Base-by-base conservation (phyloP, 352 stramenopile genomes). In the Globisporangium nagaii region DNA sequence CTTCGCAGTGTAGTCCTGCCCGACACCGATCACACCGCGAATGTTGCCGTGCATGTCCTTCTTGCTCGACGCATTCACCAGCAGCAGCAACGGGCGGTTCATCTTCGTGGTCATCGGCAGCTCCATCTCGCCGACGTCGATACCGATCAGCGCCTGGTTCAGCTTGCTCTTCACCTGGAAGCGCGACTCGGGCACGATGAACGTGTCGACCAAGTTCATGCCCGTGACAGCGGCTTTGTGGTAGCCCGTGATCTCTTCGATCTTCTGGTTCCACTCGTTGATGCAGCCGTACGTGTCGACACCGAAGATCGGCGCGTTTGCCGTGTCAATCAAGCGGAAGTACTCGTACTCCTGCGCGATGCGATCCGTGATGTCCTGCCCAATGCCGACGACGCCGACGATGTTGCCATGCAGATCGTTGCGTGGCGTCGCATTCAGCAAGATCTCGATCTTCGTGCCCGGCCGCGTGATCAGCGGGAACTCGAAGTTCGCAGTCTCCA, bases 21-120 rank as follows among this genome's bases (percentile, higher is more conserved):
- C 86, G 36, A 97, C 84, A 15, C 78, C 79, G 47, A 96, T 90
- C 4, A 95, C 86, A 56, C 88, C 90, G 12, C 92, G 75, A 57
- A 96, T 82, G 53, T 90, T 91, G 27, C 86, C 83, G 30, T 94
- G 80, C 67, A 84, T 83, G 53, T 96, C 85, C 28, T 89, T 86
- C 51, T 90, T 88, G 22, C 77, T 88, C 0, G 75, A 86, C 31
- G 75, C 75, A 54, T 86, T 88, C 41, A 86, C 77, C 30, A 86
- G 58, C 53, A 86, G 25, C 10, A 86, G 60, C 40, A 88, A 56
- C 11, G 72, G 62, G 17, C 51, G 61, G 3, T 66, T 69, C 42
- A 52, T 58, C 28, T 66, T 73, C 0, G 73, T 86, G 12, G 71
- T 86, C 73, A 88, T 88, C 0, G 77, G 75, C 31, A 86, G 54